Evolutionary conservation across 352 stramenopile genomes (phyloP), one percentile per base, ranked within the genome.

Genomic region (Pythium insidiosum): DNA sequence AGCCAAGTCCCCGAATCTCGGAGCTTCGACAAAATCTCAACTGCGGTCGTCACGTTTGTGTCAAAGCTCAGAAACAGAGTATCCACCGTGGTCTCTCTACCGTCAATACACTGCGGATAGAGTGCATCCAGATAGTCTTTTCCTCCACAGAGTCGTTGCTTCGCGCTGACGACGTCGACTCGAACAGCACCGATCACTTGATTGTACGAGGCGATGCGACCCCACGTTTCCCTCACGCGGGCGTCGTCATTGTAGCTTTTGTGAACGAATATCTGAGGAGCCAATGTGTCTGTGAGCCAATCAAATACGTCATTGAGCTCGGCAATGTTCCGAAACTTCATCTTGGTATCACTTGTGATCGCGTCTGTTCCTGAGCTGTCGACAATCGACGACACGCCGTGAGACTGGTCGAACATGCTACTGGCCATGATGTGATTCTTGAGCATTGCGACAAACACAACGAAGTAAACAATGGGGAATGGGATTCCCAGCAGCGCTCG

Each of bases 361-460:
- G 60, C 71, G 49, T 84, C 69, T 3, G 50, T 63, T 2, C 72
- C 69, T 0, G 73, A 68, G 23, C 42, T 71, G 19, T 33, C 68
- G 26, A 68, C 49, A 18, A 55, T 54, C 18, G 53, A 64, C 1
- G 50, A 66, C 2, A 80, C 45, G 0, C 62, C 58, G 26, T 53
- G 54, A 2, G 56, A 54, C 11, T 74, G 62, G 22, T 61, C 43
- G 42, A 61, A 77, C 36, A 80, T 50, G 20, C 22, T 46, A 19
- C 45, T 47, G 6, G 68, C 50, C 13, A 62, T 62, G 22, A 77
- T 51, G 41, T 77, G 65, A 18, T 57, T 18, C 35, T 67, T 73
- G 15, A 77, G 49, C 73, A 79, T 76, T n/a, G 41, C 50, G 1
- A 79, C 58, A 41, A 74, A 76, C 18, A 57, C 21, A 24, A 41